A percentile compares a stretch with the other conserved stretches of the same genome.
Conservation (phyloP, 2,329 filamentous ascomycete species). For the Aspergillus fumigatiaffinis region DNA sequence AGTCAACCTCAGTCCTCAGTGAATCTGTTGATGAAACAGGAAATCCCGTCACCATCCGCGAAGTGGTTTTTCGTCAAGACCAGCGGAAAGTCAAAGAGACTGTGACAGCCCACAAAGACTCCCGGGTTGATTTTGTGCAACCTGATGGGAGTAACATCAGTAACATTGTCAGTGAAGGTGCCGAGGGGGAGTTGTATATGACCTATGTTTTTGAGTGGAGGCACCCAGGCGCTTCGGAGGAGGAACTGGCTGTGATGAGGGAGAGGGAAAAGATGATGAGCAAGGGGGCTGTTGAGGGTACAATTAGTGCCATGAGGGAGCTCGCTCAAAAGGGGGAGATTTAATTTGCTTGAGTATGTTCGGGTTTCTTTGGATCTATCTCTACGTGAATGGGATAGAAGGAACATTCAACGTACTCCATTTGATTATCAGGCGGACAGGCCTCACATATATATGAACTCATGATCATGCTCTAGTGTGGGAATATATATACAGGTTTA, state of each 20-base stretch:
- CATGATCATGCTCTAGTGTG: too few species aligned
- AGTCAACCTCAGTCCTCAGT: background rate
- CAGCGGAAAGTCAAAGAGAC: background rate
- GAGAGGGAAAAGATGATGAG: background rate
- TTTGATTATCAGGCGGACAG: background rate
- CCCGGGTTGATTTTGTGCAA: background rate
- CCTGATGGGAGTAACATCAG: background rate
- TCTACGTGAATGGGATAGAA: too few species aligned
- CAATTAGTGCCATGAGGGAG: background rate
- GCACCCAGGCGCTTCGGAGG: background rate
- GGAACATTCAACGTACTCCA: too few species aligned
- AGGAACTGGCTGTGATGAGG: background rate
- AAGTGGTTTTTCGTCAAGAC: background rate
- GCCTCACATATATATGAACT: too few species aligned
- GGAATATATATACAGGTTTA: too few species aligned
- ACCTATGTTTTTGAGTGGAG: background rate
- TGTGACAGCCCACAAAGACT: background rate
- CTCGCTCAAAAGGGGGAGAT: background rate
- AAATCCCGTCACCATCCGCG: background rate
- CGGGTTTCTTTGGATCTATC: too few species aligned
- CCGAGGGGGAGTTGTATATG: background rate
- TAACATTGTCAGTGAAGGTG: background rate
- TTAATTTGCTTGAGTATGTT: background rate
- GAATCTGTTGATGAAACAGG: background rate
- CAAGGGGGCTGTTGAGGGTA: background rate